A percentile compares a stretch with the other conserved stretches of the same genome.
Evolutionary conservation across 1,284 basidiomycete genomes (phyloP).

Genomic region (Thelephora terrestris): DNA sequence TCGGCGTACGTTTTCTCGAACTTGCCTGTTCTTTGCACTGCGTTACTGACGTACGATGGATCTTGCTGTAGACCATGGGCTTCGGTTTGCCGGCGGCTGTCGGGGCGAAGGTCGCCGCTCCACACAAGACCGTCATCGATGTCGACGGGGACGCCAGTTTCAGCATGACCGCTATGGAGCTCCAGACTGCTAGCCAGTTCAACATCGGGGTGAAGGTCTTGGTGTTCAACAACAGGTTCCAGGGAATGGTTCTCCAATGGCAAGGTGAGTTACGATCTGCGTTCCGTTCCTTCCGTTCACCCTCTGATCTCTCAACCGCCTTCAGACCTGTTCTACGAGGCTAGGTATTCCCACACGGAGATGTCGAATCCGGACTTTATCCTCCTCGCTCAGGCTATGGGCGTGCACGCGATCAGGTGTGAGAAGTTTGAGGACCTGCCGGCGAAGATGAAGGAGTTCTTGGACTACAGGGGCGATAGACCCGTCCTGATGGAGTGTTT

Average conservation of each 20-base stretch:
- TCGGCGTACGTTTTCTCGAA: slow-evolving; percentile 56
- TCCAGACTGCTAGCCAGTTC: slow-evolving; percentile 87
- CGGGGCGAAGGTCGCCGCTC: slow-evolving; percentile 93
- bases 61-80: slow-evolving; percentile 75
- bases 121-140: slow-evolving; percentile 90
- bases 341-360: slow-evolving; percentile 86
- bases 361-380: slow-evolving; percentile 97
- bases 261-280: slow-evolving; percentile 58
- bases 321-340: slow-evolving; percentile 89
- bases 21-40: not conserved
- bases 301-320: slow-evolving; percentile 2
- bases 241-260: slow-evolving; percentile 99
- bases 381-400: slow-evolving; percentile 82
- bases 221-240: slow-evolving; percentile 89
- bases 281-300: not conserved
- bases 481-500: slow-evolving; percentile 89
- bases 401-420: slow-evolving; percentile 83
- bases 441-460: slow-evolving; percentile 95
- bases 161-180: slow-evolving; percentile 99
- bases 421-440: slow-evolving; percentile 68
- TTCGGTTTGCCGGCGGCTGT: slow-evolving; percentile 92
- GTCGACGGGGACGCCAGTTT: slow-evolving; percentile 97
- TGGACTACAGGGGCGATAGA: slow-evolving; percentile 83
- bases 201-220: slow-evolving; percentile 92
- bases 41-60: slow-evolving; percentile 4